These are phyloP conservation scores for Pseudogymnoascus sp. DNA, from an alignment of 2,329 filamentous ascomycete genomes.

Conservation along the genomic window DNA sequence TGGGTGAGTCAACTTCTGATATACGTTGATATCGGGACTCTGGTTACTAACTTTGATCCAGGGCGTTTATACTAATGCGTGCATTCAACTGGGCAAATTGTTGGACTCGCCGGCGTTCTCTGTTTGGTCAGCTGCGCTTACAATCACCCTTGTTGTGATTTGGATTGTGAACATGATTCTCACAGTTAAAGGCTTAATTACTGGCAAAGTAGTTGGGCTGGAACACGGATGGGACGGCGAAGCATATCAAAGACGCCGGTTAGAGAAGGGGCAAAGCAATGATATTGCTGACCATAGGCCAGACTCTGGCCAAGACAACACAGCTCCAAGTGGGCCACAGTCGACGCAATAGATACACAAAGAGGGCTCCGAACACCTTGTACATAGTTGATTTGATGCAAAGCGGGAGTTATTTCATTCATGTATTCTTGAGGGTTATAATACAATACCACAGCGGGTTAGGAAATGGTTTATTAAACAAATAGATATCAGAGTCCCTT, in stretches of 20 bases:
- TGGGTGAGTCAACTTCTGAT: constrained; percentile 27
- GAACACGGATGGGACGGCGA: constrained; percentile 26
- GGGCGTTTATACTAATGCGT: constrained; percentile 35
- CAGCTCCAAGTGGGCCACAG: not conserved
- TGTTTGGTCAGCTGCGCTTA: constrained; percentile 33
- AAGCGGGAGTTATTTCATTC: not conserved
- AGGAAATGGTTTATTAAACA: constrained; percentile 3
- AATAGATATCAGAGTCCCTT: constrained; percentile 55
- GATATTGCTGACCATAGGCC: not conserved
- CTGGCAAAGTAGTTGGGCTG: constrained; percentile 28
- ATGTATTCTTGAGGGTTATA: not conserved
- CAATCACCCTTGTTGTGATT: constrained; percentile 31
- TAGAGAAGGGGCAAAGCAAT: not conserved
- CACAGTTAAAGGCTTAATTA: constrained; percentile 28
- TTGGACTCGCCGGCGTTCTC: constrained; percentile 34
- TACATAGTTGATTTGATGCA: not conserved
- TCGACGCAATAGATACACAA: not conserved
- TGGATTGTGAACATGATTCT: constrained; percentile 28
- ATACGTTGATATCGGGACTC: not conserved
- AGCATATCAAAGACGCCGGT: constrained; percentile 16
- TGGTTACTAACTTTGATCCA: constrained; percentile 15
- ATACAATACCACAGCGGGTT: not conserved
- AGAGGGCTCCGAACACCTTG: not conserved
- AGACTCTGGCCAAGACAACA: not conserved
- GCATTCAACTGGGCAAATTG: constrained; percentile 31